A percentile compares a stretch with the other conserved stretches of the same genome.
Conservation (phyloP, 176 grass and related monocot species). For the Juncus effusus region DNA sequence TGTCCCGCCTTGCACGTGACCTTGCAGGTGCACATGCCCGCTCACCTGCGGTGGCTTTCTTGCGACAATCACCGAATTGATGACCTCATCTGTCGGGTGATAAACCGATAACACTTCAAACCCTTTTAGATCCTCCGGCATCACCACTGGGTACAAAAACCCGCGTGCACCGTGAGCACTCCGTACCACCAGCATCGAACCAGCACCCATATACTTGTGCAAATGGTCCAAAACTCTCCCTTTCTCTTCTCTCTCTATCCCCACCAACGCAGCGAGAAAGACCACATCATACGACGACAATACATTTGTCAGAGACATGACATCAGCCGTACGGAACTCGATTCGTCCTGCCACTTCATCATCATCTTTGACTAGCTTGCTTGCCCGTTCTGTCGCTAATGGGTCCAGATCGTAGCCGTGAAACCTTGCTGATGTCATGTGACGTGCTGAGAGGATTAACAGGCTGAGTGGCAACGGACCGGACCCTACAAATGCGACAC, state of each 20-base stretch:
- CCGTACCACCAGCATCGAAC: conserved; percentile 62
- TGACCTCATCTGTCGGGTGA: conserved; percentile 80
- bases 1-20: conserved; percentile 12
- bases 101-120: conserved; percentile 63
- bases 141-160: conserved; percentile 77
- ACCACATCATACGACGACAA: conserved; percentile 56
- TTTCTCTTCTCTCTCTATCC: conserved; percentile 58
- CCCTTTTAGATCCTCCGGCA: conserved; percentile 38
- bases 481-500: conserved; percentile 20
- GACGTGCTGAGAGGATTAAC: conserved; percentile 21
- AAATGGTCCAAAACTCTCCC: conserved; percentile 48
- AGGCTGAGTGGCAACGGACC: conserved; percentile 26
- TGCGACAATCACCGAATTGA: conserved; percentile 93
- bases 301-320: conserved; percentile 29
- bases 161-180: conserved; percentile 74
- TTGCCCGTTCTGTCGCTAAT: conserved; percentile 46
- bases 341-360: conserved; percentile 35
- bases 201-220: conserved; percentile 50
- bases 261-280: conserved; percentile 76
- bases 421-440: conserved; percentile 22
- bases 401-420: conserved; percentile 30
- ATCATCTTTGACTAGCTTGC: conserved; percentile 48
- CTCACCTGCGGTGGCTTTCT: conserved; percentile 35
- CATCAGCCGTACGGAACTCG: conserved; percentile 65
- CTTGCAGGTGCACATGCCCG: background rate